These are phyloP conservation scores for Boechera stricta DNA, from an alignment of 345 rosid genomes.

Conservation along the genomic window DNA sequence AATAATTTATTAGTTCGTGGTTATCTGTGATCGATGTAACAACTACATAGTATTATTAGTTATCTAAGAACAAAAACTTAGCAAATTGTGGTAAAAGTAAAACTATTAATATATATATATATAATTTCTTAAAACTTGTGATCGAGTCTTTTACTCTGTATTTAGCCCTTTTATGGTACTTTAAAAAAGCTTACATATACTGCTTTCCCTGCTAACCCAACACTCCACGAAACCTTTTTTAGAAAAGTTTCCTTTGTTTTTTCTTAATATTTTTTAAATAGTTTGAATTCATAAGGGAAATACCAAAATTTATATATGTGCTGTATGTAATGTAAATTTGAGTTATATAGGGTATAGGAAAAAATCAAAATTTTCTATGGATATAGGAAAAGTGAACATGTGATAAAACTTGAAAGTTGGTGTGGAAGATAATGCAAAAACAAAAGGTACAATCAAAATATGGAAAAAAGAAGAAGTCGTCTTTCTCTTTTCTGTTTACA, in stretches of 20 bases:
- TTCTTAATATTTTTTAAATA: neutral
- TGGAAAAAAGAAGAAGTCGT: constrained; percentile 5
- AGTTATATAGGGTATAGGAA: neutral
- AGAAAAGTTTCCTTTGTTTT: constrained; percentile 26
- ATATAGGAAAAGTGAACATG: constrained; percentile 29
- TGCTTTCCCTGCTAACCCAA: constrained; percentile 34
- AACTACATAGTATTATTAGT: neutral
- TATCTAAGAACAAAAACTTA: neutral
- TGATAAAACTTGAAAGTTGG: constrained; percentile 30
- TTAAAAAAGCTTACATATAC: neutral
- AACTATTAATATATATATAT: neutral
- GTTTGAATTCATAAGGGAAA: neutral
- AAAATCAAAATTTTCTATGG: constrained; percentile 19
- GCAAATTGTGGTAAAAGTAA: neutral
- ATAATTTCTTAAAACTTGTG: constrained; percentile 1
- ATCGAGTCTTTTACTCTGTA: neutral
- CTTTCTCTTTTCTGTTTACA: constrained; percentile 37
- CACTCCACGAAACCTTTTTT: constrained; percentile 44
- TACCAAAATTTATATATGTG: neutral
- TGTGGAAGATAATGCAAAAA: constrained; percentile 29
- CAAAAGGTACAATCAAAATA: constrained; percentile 17
- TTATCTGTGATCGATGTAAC: neutral
- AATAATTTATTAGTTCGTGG: constrained; percentile 11
- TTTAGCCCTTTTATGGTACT: constrained; percentile 24
- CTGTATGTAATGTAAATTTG: neutral